A percentile compares a stretch with the other conserved stretches of the same genome.
Evolutionary conservation across 257 asterid genomes (phyloP).

Genomic region (Przewalskia tangutica): DNA sequence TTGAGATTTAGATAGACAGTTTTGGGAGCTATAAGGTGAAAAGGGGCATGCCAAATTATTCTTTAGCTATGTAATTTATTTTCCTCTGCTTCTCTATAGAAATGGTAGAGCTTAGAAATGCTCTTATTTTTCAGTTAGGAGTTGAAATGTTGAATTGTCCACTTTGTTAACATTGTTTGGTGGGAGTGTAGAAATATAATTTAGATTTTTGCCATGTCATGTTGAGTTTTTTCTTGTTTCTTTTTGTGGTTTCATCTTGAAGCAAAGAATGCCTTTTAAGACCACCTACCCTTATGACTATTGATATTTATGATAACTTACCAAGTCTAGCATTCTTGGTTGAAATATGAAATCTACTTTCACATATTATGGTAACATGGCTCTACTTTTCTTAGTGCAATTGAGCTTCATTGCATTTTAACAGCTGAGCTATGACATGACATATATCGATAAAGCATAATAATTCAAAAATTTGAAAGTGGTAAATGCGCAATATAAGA

Average conservation of each 20-base stretch:
- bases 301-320: no score
- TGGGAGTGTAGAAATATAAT: neutral
- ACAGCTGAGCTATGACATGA: no score
- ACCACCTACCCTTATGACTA: neutral
- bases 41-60: conserved; percentile 1
- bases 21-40: conserved; percentile 5
- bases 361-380: no score
- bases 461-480: no score
- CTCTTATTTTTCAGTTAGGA: neutral
- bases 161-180: neutral
- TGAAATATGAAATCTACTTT: neutral
- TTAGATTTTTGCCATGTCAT: neutral
- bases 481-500: no score
- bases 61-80: conserved; percentile 23
- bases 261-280: neutral
- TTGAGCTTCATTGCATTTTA: no score
- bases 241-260: neutral
- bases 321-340: neutral
- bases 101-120: neutral
- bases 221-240: neutral
- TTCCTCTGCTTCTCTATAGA: neutral
- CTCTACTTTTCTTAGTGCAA: no score
- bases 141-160: neutral
- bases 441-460: no score
- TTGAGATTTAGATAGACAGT: conserved; percentile 5